Base-by-base conservation (phyloP, 371 early-diverging fungal species). In the Mucor lusitanicus region DNA sequence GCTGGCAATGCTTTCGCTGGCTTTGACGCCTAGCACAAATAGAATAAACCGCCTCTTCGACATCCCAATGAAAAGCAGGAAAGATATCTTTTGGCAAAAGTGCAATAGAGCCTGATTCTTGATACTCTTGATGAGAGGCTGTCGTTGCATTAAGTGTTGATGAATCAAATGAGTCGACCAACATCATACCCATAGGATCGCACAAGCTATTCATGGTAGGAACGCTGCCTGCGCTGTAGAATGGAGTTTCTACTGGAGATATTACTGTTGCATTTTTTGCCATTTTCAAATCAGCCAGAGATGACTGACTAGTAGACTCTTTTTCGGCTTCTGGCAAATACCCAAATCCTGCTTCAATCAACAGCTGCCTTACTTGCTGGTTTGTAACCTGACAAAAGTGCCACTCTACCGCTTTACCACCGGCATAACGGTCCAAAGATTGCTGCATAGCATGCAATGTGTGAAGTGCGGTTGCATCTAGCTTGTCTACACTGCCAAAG, bases 381-480 rank as follows among this genome's bases (percentile, higher is more conserved):
- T 68, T 69, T 3, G 61, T 56, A 55, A 73, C 27, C 17, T 68
- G 74, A 32, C 77, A 67, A 65, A 71, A 79, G 59, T 71, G 71
- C 76, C 78, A 82, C 25, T 67, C 74, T 8, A 75, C 62, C 17
- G 69, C 61, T 6, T 67, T 39, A 48, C 61, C 50, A 15, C 76
- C 74, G 6, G 79, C 39, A 59, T 77, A 77, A 0, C 79, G 80
- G 7, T 82, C 79, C 0, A 82, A 76, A 59, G 83, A 76, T 1
- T 70, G 63, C 2, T 78, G 79, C 4, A 76, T 62, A 28, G 81
- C 79, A 17, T 78, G 68, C 17, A 94, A 82, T 28, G 85, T 84
- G 69, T 94, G 93, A 27, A 91, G 65, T 30, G 92, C 95, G 3
- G 94, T 91, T 25, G 88, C 83, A 67, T 96, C 96, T 55, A 94